Evolutionary conservation across 169 alveolate species (phyloP), one percentile per base, ranked within the genome.

Genomic region (Cryptosporidium parvum): DNA sequence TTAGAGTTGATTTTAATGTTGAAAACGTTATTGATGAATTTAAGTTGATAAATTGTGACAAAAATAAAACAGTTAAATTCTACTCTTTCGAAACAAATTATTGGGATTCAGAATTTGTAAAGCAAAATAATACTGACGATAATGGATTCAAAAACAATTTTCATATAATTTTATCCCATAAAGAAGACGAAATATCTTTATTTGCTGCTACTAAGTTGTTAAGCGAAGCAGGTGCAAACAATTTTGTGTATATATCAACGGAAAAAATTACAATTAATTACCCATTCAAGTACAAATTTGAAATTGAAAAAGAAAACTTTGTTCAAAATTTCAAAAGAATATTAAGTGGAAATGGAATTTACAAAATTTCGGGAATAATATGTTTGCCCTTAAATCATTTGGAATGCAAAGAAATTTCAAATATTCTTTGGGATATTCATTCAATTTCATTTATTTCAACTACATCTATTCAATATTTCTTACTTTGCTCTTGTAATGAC

Each of bases 211-310:
- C 42, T 10, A 56, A 80, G 9, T 10, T 80, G 44, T 33, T 80
- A 42, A 80, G 42, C 8, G 70, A 80, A 44, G 89, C 89, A 62
- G 89, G 89, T n/a, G 89, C 89, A 21, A 26, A 80, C 16, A 80
- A 80, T 33, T 39, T 80, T 56, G 70, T 80, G 2, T 61, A 45
- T 45, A 16, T 80, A 23, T 14, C 45, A 3, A 45, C 44, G 65
- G 42, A 31, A 7, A 39, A 70, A 18, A 70, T 45, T 5, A 37
- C 52, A 16, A 9, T 31, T 16, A 67, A 67, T 21, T 37, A 21
- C 35, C 51, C 73, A 67, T 58, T 29, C 31, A 58, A 56, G 37
- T 73, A 73, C 48, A 56, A 31, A 23, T 73, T 56, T 26, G 70
- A 73, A 0, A 14, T 73, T 31, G 70, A 35, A 56, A 73, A 42